These are phyloP conservation scores for Calonectria pseudoreteaudii DNA, from an alignment of 2,329 filamentous ascomycete species.

Conservation along the genomic window DNA sequence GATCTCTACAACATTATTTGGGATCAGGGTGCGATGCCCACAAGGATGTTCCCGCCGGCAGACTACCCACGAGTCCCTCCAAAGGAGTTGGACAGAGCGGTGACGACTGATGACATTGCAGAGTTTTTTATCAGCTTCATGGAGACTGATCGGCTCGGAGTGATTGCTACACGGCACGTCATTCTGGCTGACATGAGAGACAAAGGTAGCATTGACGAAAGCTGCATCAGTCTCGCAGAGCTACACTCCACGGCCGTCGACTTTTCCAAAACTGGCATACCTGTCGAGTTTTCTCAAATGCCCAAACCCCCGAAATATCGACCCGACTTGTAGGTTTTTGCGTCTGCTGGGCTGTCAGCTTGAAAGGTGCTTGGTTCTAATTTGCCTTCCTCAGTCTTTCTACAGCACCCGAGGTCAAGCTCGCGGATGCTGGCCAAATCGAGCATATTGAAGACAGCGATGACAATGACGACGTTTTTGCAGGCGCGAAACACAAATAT, in stretches of 20 bases:
- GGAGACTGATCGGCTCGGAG: constrained; percentile 72
- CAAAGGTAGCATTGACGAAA: constrained; percentile 61
- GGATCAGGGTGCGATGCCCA: constrained; percentile 66
- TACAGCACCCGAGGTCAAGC: constrained; percentile 56
- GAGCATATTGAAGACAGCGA: constrained; percentile 49
- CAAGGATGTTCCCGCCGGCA: constrained; percentile 65
- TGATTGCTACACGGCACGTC: constrained; percentile 74
- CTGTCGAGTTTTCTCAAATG: constrained; percentile 60
- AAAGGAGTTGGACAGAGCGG: constrained; percentile 68
- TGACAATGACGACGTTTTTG: constrained; percentile 53
- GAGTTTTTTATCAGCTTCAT: constrained; percentile 86
- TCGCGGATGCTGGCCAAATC: constrained; percentile 59
- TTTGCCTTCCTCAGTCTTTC: constrained; percentile 52
- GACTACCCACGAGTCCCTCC: constrained; percentile 74
- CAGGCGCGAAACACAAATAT: constrained; percentile 61
- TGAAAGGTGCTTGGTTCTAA: background rate
- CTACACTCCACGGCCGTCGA: constrained; percentile 80
- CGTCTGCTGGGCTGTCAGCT: background rate
- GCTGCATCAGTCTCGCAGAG: constrained; percentile 68
- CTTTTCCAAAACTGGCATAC: constrained; percentile 80
- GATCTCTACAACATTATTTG: constrained; percentile 86
- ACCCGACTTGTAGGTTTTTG: constrained; percentile 66
- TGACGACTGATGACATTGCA: constrained; percentile 75
- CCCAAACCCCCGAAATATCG: constrained; percentile 54
- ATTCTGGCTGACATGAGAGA: constrained; percentile 70